A percentile compares a stretch with the other conserved stretches of the same genome.
phyloP scores from a whole-genome alignment of 1,284 basidiomycete genomes.

The Cryptococcus sp. region DNA sequence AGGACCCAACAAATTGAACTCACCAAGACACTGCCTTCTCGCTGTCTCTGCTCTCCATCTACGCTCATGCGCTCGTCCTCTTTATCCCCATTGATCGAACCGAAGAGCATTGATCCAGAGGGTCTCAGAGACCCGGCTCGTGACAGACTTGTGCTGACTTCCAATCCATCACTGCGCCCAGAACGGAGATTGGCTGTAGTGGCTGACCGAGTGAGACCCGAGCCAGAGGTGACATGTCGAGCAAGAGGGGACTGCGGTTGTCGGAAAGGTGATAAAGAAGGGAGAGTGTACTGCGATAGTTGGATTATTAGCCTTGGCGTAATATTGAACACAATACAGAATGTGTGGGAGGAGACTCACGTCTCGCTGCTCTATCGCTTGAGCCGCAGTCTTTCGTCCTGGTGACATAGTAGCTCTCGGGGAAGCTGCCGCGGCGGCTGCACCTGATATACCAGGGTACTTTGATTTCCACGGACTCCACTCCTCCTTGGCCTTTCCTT shows the following conservation, averaged over 20 bases:
- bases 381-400: conserved; percentile 4
- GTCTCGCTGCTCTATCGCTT: conserved; percentile 14
- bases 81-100: conserved; percentile 14
- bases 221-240: conserved; percentile 13
- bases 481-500: conserved; percentile 15
- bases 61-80: conserved; percentile 38
- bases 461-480: conserved; percentile 45
- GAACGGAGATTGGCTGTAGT: conserved; percentile 33
- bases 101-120: conserved; percentile 20
- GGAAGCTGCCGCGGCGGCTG: conserved; percentile 15
- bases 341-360: conserved; percentile 11
- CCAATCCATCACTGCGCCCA: conserved; percentile 29
- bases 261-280: conserved; percentile 38
- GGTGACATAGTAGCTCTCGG: conserved; percentile 11
- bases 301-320: background rate
- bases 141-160: conserved; percentile 30
- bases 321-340: background rate
- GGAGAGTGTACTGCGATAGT: conserved; percentile 22
- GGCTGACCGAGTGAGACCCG: conserved; percentile 34
- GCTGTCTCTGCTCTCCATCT: conserved; percentile 23
- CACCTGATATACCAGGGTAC: conserved; percentile 15
- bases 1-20: conserved; percentile 28
- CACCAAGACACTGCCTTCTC: conserved; percentile 34
- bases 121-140: conserved; percentile 11
- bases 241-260: conserved; percentile 22